Percentiles rank a stretch among this genome's conserved stretches.
phyloP scores from a whole-genome alignment of 805 yeast species.

The Ogataea minuta region DNA sequence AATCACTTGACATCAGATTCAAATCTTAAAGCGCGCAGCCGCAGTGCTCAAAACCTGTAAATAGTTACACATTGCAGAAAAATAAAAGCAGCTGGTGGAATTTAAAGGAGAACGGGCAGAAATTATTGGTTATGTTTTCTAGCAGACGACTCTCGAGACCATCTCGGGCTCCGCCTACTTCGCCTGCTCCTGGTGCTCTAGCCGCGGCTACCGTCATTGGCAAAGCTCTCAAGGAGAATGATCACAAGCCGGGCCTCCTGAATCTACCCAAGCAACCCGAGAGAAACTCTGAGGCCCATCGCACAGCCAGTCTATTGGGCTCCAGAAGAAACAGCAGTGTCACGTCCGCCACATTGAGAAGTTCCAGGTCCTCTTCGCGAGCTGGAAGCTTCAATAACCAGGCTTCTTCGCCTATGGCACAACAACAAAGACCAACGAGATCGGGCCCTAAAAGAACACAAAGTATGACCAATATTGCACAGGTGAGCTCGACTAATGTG shows the following conservation, averaged over 20 bases:
- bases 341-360: slow-evolving; percentile 14
- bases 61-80: slow-evolving; percentile 11
- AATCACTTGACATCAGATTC: no score
- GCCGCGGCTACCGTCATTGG: slow-evolving; percentile 65
- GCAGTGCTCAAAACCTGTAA: slow-evolving; percentile 5
- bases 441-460: slow-evolving; percentile 19
- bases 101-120: slow-evolving; percentile 8
- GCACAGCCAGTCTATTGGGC: slow-evolving; percentile 22
- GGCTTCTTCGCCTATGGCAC: slow-evolving; percentile 18
- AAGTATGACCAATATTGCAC: slow-evolving; percentile 18
- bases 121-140: slow-evolving; percentile 18
- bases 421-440: slow-evolving; percentile 5
- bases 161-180: slow-evolving; percentile 21
- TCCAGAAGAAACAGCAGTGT: slow-evolving; percentile 26
- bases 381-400: slow-evolving; percentile 18
- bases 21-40: no score
- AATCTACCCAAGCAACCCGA: slow-evolving; percentile 31
- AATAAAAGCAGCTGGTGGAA: slow-evolving; percentile 2
- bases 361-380: slow-evolving; percentile 17
- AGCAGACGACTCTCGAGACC: slow-evolving; percentile 24
- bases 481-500: slow-evolving; percentile 6
- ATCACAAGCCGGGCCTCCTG: slow-evolving; percentile 31
- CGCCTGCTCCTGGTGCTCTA: slow-evolving; percentile 48
- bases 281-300: slow-evolving; percentile 14
- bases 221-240: slow-evolving; percentile 41